Conservation (phyloP, 495 filamentous ascomycete genomes). For the Trichoderma orchidacearum region DNA sequence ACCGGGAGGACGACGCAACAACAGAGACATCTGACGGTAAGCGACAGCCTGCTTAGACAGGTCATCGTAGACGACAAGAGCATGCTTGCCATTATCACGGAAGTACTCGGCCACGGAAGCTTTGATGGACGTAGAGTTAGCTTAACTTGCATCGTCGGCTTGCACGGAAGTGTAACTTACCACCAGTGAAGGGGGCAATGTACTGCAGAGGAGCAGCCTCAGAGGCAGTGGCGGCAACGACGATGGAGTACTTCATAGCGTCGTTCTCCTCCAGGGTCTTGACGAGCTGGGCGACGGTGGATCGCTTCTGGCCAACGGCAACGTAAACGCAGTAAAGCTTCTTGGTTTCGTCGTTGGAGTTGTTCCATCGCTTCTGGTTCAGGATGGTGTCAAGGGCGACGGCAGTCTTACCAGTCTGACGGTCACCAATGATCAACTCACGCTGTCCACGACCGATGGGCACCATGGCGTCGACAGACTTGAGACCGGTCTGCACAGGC, state of each 20-base stretch:
- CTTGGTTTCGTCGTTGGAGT: constrained; percentile 71
- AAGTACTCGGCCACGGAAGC: constrained; percentile 76
- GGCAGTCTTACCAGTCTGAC: constrained; percentile 99
- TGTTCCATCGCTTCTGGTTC: constrained; percentile 99
- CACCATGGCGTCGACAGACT: constrained; percentile 99
- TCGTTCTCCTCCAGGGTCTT: constrained; percentile 99
- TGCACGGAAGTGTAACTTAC: not conserved
- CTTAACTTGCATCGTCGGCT: not conserved
- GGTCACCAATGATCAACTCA: constrained; percentile 99
- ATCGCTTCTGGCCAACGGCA: constrained; percentile 98
- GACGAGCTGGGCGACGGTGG: constrained; percentile 96
- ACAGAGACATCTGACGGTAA: constrained; percentile 98
- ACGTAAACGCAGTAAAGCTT: constrained; percentile 99
- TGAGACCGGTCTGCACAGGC: constrained; percentile 97
- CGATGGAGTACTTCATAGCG: constrained; percentile 94
- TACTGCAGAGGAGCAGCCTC: constrained; percentile 91
- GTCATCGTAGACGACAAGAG: constrained; percentile 91
- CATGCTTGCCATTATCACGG: constrained; percentile 84
- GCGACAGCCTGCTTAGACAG: constrained; percentile 98
- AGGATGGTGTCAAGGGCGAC: constrained; percentile 97
- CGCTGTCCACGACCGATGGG: constrained; percentile 99
- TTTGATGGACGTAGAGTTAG: too few species aligned
- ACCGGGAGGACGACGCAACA: constrained; percentile 96
- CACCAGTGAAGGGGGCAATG: constrained; percentile 78
- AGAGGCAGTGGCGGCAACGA: constrained; percentile 94